Evolutionary conservation across 768 basidiomycete genomes (phyloP), one percentile per base, ranked within the genome.

Genomic region (Boletus subcaerulescens): DNA sequence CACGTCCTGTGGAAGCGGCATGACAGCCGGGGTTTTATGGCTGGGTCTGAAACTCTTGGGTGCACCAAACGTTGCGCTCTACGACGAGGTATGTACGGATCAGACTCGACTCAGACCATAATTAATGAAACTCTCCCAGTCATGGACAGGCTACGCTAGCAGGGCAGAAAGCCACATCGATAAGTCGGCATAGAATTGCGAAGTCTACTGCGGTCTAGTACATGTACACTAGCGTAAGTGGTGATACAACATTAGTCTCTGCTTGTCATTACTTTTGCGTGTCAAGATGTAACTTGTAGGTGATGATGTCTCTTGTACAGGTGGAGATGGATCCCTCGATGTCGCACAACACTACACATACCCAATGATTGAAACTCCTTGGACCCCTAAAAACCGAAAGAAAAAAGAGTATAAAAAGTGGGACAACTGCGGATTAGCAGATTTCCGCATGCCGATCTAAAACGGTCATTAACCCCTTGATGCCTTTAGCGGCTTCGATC

Each of bases 1-100:
- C 6, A 83, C 89, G 13, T 88, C 80, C 55, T 99, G 96, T 74
- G 96, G 96, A 48, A 96, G 92, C 66, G 96, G 96, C 42, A 98
- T 99, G 96, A 97, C 95, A n/a, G 96, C 96, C 12, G 91, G 83
- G 4, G 77, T 98, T 14, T 77, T 98, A 7, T 98, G 97, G 95
- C 77, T 98, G 54, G 94, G 92, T n/a, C 76, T 97, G 58, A 83
- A 89, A 68, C 64, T 89, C 36, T 63, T 93, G 44, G 85, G 84
- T 14, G 81, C 82, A 5, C 70, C 80, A 50, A 74, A 76, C 22
- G 74, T 88, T 39, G 81, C 80, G n/a, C 70, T 98, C 12, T 99
- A 98, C 65, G 97, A 99, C 61, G 97, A 99, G 83, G 94, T 96
- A 66, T 48, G 83, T 57, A 43, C 32, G 41, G 46, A 52, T 58